A percentile compares a stretch with the other conserved stretches of the same genome.
Conservation (phyloP, 345 rosid species). For the Salix brachista region DNA sequence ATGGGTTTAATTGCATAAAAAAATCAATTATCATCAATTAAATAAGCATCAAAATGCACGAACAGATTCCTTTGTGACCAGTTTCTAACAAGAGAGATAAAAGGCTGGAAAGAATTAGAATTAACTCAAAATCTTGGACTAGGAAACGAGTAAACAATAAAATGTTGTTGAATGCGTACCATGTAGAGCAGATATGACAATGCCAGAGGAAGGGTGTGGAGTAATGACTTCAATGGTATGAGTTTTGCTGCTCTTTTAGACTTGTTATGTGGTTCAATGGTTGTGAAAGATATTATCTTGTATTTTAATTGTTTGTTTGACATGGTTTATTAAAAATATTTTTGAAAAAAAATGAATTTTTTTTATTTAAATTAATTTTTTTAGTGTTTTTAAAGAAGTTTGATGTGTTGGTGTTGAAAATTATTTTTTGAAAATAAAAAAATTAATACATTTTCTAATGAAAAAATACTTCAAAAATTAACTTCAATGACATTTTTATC, state of each 20-base stretch:
- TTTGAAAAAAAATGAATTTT: too few species aligned
- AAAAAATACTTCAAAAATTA: too few species aligned
- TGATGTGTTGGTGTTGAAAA: too few species aligned
- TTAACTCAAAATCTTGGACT: neutral
- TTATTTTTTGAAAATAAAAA: too few species aligned
- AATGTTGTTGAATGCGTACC: slow-evolving; percentile 1
- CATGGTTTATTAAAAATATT: too few species aligned
- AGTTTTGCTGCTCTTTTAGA: slow-evolving; percentile 9
- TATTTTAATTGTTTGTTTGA: too few species aligned
- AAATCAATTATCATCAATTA: neutral
- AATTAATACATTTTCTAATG: too few species aligned
- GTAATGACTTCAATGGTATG: slow-evolving; percentile 16
- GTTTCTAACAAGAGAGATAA: slow-evolving; percentile 1
- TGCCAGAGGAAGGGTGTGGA: slow-evolving; percentile 23
- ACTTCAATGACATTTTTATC: too few species aligned
- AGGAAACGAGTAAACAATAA: neutral
- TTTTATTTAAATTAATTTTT: too few species aligned
- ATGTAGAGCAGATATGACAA: slow-evolving; percentile 24
- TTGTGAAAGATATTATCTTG: slow-evolving; percentile 10
- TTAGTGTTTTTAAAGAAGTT: too few species aligned
- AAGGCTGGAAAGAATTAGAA: neutral
- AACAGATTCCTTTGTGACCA: slow-evolving; percentile 30
- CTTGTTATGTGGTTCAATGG: slow-evolving; percentile 3
- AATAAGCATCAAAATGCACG: slow-evolving; percentile 11
- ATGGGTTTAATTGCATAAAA: too few species aligned